Conservation (phyloP, 352 stramenopile genomes). For the Pythium utonaiense region DNA sequence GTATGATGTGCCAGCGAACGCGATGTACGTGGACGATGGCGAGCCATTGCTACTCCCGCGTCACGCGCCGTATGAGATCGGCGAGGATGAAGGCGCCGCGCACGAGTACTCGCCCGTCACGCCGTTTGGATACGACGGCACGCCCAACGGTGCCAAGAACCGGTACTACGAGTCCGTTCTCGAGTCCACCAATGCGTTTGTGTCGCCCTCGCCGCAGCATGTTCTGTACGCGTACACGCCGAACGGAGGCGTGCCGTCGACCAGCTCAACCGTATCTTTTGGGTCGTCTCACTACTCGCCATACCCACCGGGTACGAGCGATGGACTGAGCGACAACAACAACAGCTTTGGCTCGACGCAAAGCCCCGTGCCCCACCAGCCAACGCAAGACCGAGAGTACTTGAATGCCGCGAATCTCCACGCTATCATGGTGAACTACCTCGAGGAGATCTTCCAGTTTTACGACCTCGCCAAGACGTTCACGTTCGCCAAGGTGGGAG, state of each 20-base stretch:
- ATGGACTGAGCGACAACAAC: background rate
- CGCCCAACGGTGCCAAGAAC: conserved; percentile 23
- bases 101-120: conserved; percentile 36
- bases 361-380: conserved; percentile 1
- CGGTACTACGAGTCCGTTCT: conserved; percentile 39
- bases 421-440: conserved; percentile 48
- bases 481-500: conserved; percentile 53
- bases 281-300: conserved; percentile 12
- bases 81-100: conserved; percentile 24
- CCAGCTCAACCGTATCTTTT: conserved; percentile 24
- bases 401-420: conserved; percentile 46
- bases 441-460: conserved; percentile 59
- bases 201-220: conserved; percentile 36
- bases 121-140: conserved; percentile 31
- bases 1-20: conserved; percentile 8
- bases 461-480: conserved; percentile 41
- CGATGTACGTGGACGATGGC: conserved; percentile 20
- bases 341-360: background rate
- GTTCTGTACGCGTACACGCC: conserved; percentile 26
- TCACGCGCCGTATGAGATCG: conserved; percentile 4
- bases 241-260: conserved; percentile 6
- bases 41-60: conserved; percentile 51
- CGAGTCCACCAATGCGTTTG: conserved; percentile 22
- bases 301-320: background rate
- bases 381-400: conserved; percentile 28